A percentile compares a stretch with the other conserved stretches of the same genome.
These are phyloP conservation scores for Erodium chrysanthum DNA, from an alignment of 441 rosid genomes.

Conservation along the genomic window DNA sequence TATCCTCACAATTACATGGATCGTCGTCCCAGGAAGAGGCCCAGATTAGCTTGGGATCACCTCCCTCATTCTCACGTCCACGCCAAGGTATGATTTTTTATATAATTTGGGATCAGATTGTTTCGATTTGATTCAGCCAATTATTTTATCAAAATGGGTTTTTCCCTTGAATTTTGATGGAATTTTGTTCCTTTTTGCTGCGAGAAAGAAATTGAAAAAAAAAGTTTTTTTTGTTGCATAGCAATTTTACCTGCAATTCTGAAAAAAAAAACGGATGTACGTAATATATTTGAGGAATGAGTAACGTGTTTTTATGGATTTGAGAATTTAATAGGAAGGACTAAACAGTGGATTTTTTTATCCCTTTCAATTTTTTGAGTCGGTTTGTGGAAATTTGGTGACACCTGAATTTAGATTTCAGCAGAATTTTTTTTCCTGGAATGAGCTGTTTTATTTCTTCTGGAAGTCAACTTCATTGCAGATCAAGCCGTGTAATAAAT, in stretches of 20 bases:
- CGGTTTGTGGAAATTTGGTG: neutral
- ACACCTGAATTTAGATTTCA: neutral
- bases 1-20: conserved; percentile 55
- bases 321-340: neutral
- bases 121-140: neutral
- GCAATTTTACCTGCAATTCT: neutral
- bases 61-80: conserved; percentile 33
- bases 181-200: neutral
- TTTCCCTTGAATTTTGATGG: neutral
- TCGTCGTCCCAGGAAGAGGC: conserved; percentile 71
- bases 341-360: neutral
- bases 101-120: neutral
- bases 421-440: neutral
- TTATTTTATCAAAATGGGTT: neutral
- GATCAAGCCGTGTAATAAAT: neutral
- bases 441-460: neutral
- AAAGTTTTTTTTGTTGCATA: neutral
- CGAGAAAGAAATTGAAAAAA: neutral
- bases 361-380: neutral
- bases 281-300: neutral
- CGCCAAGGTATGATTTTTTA: conserved; percentile 32
- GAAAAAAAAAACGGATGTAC: neutral
- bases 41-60: conserved; percentile 74
- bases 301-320: neutral
- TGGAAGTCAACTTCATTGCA: neutral